Evolutionary conservation across 2,329 filamentous ascomycete species (phyloP).

Genomic region (Hypoxylon sp.): DNA sequence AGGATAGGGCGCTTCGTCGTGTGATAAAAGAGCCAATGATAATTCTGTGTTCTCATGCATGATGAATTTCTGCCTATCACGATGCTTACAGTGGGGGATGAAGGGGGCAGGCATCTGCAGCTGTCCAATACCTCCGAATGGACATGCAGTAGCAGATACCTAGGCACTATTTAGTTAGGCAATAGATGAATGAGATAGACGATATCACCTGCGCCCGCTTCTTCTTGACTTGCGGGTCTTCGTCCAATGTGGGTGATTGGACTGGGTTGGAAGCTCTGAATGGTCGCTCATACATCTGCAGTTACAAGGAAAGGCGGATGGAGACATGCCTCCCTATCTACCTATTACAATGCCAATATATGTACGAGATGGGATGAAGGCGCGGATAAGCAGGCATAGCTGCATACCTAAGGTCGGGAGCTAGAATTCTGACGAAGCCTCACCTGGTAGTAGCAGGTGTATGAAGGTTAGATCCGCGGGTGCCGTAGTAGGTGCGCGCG

Average conservation of each 20-base stretch:
- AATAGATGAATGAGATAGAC: slow-evolving; percentile 13
- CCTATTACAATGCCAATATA: slow-evolving; percentile 33
- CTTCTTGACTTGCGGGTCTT: slow-evolving; percentile 30
- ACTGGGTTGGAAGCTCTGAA: slow-evolving; percentile 19
- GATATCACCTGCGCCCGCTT: slow-evolving; percentile 27
- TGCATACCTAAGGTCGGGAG: slow-evolving; percentile 35
- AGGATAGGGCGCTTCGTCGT: slow-evolving; percentile 49
- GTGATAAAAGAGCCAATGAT: slow-evolving; percentile 45
- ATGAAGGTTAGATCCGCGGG: slow-evolving; percentile 6
- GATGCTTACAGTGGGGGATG: slow-evolving; percentile 26
- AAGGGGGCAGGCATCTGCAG: slow-evolving; percentile 37
- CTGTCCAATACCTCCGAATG: slow-evolving; percentile 41
- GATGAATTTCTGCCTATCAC: slow-evolving; percentile 44
- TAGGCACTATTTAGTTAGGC: slow-evolving; percentile 12
- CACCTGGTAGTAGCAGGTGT: slow-evolving; percentile 26
- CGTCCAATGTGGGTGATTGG: slow-evolving; percentile 32
- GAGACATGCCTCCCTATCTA: slow-evolving; percentile 23
- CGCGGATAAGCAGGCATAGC: slow-evolving; percentile 22
- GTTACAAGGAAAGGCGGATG: slow-evolving; percentile 19
- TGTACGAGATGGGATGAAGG: slow-evolving; percentile 39
- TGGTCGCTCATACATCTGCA: slow-evolving; percentile 29
- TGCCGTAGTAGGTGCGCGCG: slow-evolving; percentile 6
- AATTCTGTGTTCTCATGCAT: slow-evolving; percentile 36
- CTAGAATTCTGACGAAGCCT: slow-evolving; percentile 38
- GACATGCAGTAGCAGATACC: slow-evolving; percentile 24